These are phyloP conservation scores for Phaeosphaeria sp. DNA, from an alignment of 2,329 filamentous ascomycete species.

Conservation along the genomic window DNA sequence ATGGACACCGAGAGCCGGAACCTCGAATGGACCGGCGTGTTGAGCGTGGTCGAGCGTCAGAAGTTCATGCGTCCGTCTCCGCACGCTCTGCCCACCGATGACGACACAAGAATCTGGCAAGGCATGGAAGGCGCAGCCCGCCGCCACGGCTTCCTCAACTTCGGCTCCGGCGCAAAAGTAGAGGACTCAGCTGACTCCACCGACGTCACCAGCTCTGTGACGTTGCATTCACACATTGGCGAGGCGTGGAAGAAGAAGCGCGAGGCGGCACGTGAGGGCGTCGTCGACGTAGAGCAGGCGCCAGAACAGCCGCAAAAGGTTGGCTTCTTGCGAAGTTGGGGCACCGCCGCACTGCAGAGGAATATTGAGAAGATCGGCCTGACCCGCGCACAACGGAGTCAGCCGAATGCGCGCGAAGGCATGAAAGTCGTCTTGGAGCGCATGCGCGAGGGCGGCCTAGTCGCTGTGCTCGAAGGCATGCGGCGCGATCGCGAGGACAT, in stretches of 20 bases:
- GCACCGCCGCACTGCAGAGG: conserved; percentile 74
- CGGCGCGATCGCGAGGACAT: conserved; percentile 62
- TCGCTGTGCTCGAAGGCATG: conserved; percentile 75
- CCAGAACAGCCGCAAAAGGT: conserved; percentile 58
- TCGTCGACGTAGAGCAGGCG: conserved; percentile 46
- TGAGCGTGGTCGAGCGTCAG: conserved; percentile 80
- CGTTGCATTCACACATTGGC: conserved; percentile 74
- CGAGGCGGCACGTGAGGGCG: conserved; percentile 49
- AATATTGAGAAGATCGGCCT: conserved; percentile 82
- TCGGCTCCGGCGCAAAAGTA: conserved; percentile 35
- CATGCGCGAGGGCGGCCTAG: conserved; percentile 69
- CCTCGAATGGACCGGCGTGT: conserved; percentile 79
- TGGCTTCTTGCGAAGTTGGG: conserved; percentile 68
- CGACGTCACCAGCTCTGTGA: conserved; percentile 75
- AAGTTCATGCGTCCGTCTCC: conserved; percentile 63
- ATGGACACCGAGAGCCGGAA: conserved; percentile 84
- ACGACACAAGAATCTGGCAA: conserved; percentile 36
- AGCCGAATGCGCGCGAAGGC: conserved; percentile 81
- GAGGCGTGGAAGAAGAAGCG: conserved; percentile 65
- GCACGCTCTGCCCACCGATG: conserved; percentile 6
- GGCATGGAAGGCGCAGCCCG: conserved; percentile 40
- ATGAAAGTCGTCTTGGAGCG: conserved; percentile 83
- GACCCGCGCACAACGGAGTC: conserved; percentile 76
- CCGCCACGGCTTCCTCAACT: conserved; percentile 41
- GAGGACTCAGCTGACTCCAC: conserved; percentile 56